Percentiles rank a stretch among this genome's conserved stretches.
phyloP scores from a whole-genome alignment of 2,329 filamentous ascomycete species.

The Botrytis paeoniae region DNA sequence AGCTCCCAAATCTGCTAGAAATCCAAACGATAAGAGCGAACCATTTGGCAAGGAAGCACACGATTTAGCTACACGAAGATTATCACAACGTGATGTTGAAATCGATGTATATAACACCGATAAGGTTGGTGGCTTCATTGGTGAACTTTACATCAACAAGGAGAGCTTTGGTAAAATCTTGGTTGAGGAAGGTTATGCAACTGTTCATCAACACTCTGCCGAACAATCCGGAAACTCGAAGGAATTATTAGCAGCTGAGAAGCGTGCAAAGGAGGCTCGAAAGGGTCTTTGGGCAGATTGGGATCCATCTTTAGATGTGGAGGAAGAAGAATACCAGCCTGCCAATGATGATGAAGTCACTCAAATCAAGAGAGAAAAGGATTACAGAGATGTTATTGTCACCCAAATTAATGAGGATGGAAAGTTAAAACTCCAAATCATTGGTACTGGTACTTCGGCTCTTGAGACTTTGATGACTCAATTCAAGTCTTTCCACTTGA shows the following conservation, averaged over 20 bases:
- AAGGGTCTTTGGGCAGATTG: slow-evolving; percentile 93
- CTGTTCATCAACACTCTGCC: slow-evolving; percentile 90
- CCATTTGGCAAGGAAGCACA: slow-evolving; percentile 94
- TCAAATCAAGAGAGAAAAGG: slow-evolving; percentile 62
- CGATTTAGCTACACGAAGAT: slow-evolving; percentile 83
- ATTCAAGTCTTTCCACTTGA: slow-evolving; percentile 88
- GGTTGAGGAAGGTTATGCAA: slow-evolving; percentile 89
- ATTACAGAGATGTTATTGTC: slow-evolving; percentile 92
- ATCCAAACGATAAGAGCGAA: slow-evolving; percentile 77
- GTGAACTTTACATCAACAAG: slow-evolving; percentile 86
- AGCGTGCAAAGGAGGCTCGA: slow-evolving; percentile 80
- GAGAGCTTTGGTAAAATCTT: slow-evolving; percentile 94
- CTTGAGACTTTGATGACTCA: slow-evolving; percentile 85
- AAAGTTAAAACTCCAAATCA: slow-evolving; percentile 85
- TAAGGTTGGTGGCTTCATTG: slow-evolving; percentile 97
- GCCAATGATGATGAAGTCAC: slow-evolving; percentile 51
- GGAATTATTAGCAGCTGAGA: slow-evolving; percentile 84
- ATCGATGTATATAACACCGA: slow-evolving; percentile 93
- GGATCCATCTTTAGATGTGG: slow-evolving; percentile 82
- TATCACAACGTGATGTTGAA: slow-evolving; percentile 92
- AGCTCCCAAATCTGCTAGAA: slow-evolving; percentile 78
- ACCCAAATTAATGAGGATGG: slow-evolving; percentile 84
- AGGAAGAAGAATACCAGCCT: slow-evolving; percentile 52
- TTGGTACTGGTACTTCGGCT: slow-evolving; percentile 80
- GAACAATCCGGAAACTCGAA: slow-evolving; percentile 89